Base-by-base conservation (phyloP, 176 grass and related monocot genomes). In the Paspalum vaginatum region DNA sequence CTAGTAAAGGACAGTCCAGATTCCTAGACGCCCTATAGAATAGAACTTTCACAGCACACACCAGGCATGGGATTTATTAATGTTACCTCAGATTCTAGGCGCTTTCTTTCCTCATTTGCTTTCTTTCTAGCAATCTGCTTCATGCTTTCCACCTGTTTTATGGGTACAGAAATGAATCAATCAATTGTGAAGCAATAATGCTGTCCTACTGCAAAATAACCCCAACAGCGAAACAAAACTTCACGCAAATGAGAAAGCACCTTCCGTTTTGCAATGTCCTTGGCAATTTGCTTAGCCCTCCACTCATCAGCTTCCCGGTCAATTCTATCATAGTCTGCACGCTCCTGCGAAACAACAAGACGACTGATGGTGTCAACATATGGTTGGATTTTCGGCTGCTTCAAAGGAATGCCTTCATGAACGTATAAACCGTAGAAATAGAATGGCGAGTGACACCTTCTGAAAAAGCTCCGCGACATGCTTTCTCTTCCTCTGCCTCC, bases 231-330 rank as follows among this genome's bases (percentile, higher is more conserved):
- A 74, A 80, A 80, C 17, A 81, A 58, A 18, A 73, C 41, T 40
- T 45, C 62, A 12, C 27, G 61, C 0, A 81, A 58, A 86, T 32
- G 24, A 84, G 9, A 70, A 47, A 53, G 69, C 58, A 97, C 94
- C 88, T 93, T 97, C 49, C 84, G 77, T 63, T 83, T 87, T 13
- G 92, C 88, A 51, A 95, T 95, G 79, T 93, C 92, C 82, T 95
- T 95, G 39, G 90, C 90, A 74, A 95, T 95, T 84, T 95, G 86
- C 78, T 87, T 92, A 76, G 88, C 85, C 68, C 90, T 91, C 92
- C 96, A 99, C 76, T 99, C 92, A 91, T 99, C 96, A 54, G 92
- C 90, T 52, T 92, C 92, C 71, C 88, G 83, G 72, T 95, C 90
- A 66, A 90, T 61, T 76, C 84, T 93, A 8, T 93, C 88, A 80